Base-by-base conservation (phyloP, 1,284 basidiomycete genomes). In the Tylopilus sp. region DNA sequence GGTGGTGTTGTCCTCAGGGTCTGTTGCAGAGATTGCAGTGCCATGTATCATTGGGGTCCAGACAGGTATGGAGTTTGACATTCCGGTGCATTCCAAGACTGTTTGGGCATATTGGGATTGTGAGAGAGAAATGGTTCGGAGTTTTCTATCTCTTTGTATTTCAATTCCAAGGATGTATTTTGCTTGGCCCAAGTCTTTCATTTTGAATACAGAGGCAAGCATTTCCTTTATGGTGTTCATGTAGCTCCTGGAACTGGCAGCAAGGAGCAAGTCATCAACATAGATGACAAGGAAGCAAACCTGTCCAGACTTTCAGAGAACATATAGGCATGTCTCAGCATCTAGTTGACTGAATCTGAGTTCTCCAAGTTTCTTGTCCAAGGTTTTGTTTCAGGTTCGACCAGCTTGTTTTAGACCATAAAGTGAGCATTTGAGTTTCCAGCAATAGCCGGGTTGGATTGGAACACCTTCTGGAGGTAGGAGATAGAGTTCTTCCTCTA, bases 371-470 rank as follows among this genome's bases (percentile, higher is more conserved):
- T 64, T 64, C 32, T 29, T 26, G 44, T 64, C 49, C 5, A 64
- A 12, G 6, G 54, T 60, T 18, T 57, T 60, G 19, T 64, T 60
- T 55, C 55, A 64, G 9, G 63, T 60, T 15, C 19, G 13, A n/a
- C 55, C 26, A 0, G 54, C 63, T 41, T 64, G 60, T 9, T 67
- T 67, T 0, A 67, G 57, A 15, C 65, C 44, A 53, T 67, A 67
- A 0, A 67, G 1, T 15, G 55, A 66, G 6, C 1, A 3, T 22
- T 4, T 10, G 38, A 66, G 57, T 8, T 32, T 36, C 57, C 62
- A 65, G 6, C 63, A 65, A 0, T 67, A 29, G 8, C 44, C 29
- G 1, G 52, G 39, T 49, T 53, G 55, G 22, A 63, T 63, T 0
- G 44, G 29, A 24, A 63, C 15, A 0, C 52, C 33, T 0, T 51